Base-by-base conservation (phyloP, 2,329 filamentous ascomycete species). In the Colletotrichum limetticola region DNA sequence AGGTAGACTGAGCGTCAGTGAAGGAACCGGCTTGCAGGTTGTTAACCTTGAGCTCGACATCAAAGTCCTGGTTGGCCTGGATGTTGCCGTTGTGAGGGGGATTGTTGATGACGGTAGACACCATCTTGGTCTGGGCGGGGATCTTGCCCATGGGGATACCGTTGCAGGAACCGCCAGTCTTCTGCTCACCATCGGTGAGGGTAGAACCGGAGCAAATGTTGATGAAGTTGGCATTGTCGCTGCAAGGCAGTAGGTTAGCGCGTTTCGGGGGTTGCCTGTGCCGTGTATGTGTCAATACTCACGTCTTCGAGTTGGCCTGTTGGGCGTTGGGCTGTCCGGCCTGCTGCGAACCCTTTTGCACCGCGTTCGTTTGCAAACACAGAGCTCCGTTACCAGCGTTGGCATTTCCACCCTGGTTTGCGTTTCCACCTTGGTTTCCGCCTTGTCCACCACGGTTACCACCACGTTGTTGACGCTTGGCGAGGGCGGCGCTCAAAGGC, bases 71-170 rank as follows among this genome's bases (percentile, higher is more conserved):
- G 78, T 88, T 84, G 32, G 83, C 84, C 1, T 77, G 11, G 32
- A 91, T 74, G 75, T 87, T 81, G 67, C 88, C 84, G 63, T 84
- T 83, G 77, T 90, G 87, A 77, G 86, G 78, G 71, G 90, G 90
- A 79, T 84, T 87, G 56, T 83, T 76, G 71, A 92, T 84, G 66
- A 90, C 82, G 57, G 85, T 85, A 2, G 90, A 90, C 62, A 91
- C 86, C 90, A 91, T 91, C 63, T 86, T 86, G 75, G 80, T 79
- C 57, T 80, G 80, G n/a, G 85, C 78, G 5, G 90, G 90, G 58
- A 92, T 91, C 69, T 89, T 85, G 71, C 90, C 90, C 89, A 91
- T 91, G 59, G 84, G 87, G 32, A 91, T 86, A 78, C 88, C 88
- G 79, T 92, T 93, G 83, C 91, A 93, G 46, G 91, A 92, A 24